Evolutionary conservation across 1,284 basidiomycete species (phyloP), one percentile per base, ranked within the genome.

Genomic region (Marasmius sp.): DNA sequence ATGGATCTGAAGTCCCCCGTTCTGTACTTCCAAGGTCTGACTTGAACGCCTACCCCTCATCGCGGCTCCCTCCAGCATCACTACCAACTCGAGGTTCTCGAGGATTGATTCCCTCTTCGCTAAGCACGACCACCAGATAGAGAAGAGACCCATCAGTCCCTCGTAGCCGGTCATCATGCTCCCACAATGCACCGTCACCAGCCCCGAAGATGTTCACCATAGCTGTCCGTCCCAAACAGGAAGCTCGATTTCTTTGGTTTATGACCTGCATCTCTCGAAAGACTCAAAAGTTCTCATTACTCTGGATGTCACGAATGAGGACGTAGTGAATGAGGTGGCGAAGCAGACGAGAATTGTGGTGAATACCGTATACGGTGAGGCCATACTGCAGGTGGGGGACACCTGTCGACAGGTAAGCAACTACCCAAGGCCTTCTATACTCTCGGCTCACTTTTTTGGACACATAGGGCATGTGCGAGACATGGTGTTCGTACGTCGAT

Each of bases 301-400:
- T n/a, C 75, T 88, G 22, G 85, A 91, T 65, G 79, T 87, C 9
- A 76, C 77, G 20, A n/a, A n/a, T n/a, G n/a, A n/a, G n/a, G n/a
- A n/a, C n/a, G n/a, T n/a, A n/a, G n/a, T n/a, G n/a, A n/a, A 88
- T 59, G 73, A 68, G 3, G 81, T 77, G 2, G 84, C 92, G n/a
- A 79, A 79, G 65, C 70, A 70, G 22, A 76, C 83, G 2, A 81
- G 80, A 57, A 86, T 92, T 20, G 81, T 92, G 43, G 84, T 91
- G 60, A 91, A n/a, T n/a, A n/a, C n/a, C n/a, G n/a, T n/a, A 87
- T 67, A 77, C 85, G 33, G 82, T 88, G 18, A 89, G 89, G 2
- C 88, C 88, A 6, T 92, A 80, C 67, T 87, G 82, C 81, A 71
- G 71, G 16, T 88, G 79, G 77, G 87, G 89, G 0, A 85, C 83